A percentile compares a stretch with the other conserved stretches of the same genome.
These are phyloP conservation scores for Colletotrichum filicis DNA, from an alignment of 2,329 filamentous ascomycete genomes.

Conservation along the genomic window DNA sequence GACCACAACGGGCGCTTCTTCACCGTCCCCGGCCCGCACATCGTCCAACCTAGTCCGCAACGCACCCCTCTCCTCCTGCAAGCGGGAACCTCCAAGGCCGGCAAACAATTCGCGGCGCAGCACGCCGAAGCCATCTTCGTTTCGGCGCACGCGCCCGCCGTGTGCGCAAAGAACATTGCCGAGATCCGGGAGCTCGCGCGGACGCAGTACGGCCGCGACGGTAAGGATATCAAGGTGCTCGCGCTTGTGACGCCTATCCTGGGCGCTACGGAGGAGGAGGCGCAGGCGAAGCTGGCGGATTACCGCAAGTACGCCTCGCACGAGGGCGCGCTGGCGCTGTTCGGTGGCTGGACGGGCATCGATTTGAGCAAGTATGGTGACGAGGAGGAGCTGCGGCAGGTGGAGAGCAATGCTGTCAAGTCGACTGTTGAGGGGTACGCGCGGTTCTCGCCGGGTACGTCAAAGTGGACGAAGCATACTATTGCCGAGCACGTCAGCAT, in stretches of 20 bases:
- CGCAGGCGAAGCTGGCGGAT: constrained; percentile 70
- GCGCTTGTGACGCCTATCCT: constrained; percentile 74
- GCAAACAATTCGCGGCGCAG: constrained; percentile 74
- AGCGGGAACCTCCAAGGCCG: constrained; percentile 74
- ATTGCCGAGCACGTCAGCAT: constrained; percentile 75
- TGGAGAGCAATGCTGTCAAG: constrained; percentile 71
- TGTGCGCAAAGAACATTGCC: constrained; percentile 70
- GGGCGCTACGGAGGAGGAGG: constrained; percentile 73
- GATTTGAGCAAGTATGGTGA: constrained; percentile 68
- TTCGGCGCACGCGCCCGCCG: constrained; percentile 70
- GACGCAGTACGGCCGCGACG: constrained; percentile 65
- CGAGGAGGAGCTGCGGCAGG: constrained; percentile 71
- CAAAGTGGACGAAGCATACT: constrained; percentile 79
- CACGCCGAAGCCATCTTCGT: constrained; percentile 80
- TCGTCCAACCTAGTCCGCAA: constrained; percentile 74
- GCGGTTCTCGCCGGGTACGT: constrained; percentile 65
- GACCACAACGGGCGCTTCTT: constrained; percentile 74
- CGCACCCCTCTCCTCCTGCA: constrained; percentile 76
- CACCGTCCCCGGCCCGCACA: constrained; percentile 71
- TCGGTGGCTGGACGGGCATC: constrained; percentile 78
- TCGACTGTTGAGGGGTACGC: constrained; percentile 67
- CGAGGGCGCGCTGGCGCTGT: constrained; percentile 75
- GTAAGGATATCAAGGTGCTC: constrained; percentile 72
- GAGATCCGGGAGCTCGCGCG: constrained; percentile 70
- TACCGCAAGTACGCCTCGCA: constrained; percentile 68